phyloP scores from a whole-genome alignment of 441 rosid species.

The Gossypium davidsonii region DNA sequence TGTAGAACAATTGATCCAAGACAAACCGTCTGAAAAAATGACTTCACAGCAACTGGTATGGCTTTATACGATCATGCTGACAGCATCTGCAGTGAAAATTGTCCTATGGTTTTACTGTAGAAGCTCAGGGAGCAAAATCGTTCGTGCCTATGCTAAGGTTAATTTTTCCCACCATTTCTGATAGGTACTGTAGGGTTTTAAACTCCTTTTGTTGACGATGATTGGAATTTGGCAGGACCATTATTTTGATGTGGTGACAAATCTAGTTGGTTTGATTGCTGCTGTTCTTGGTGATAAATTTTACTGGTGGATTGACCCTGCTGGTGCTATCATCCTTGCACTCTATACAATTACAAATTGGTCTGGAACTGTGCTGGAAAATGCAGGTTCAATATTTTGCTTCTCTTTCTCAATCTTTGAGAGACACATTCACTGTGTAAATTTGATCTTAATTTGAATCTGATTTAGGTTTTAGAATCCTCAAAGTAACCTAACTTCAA shows the following conservation, averaged over 20 bases:
- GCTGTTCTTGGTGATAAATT: constrained; percentile 66
- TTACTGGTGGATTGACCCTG: constrained; percentile 83
- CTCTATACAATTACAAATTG: constrained; percentile 69
- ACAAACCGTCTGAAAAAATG: constrained; percentile 42
- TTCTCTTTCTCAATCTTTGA: neutral
- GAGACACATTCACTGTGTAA: too few relatives aligned
- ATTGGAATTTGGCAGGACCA: constrained; percentile 48
- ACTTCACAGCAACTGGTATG: constrained; percentile 43
- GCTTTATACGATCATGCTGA: constrained; percentile 65
- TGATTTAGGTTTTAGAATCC: too few relatives aligned
- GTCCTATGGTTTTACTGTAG: constrained; percentile 75
- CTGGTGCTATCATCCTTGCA: constrained; percentile 70
- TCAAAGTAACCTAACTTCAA: too few relatives aligned
- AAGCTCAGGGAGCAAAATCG: constrained; percentile 65
- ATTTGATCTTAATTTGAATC: too few relatives aligned
- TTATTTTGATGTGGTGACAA: constrained; percentile 74
- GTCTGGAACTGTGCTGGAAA: constrained; percentile 76
- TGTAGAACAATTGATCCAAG: constrained; percentile 41
- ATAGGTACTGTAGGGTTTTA: neutral
- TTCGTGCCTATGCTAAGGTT: constrained; percentile 87
- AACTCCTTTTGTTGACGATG: neutral
- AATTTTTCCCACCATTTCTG: neutral
- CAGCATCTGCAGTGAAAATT: constrained; percentile 63
- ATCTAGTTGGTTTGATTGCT: constrained; percentile 59
- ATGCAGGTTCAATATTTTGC: constrained; percentile 42